Base-by-base conservation (phyloP, 208 protist genomes). In the Leishmania tarentolae region DNA sequence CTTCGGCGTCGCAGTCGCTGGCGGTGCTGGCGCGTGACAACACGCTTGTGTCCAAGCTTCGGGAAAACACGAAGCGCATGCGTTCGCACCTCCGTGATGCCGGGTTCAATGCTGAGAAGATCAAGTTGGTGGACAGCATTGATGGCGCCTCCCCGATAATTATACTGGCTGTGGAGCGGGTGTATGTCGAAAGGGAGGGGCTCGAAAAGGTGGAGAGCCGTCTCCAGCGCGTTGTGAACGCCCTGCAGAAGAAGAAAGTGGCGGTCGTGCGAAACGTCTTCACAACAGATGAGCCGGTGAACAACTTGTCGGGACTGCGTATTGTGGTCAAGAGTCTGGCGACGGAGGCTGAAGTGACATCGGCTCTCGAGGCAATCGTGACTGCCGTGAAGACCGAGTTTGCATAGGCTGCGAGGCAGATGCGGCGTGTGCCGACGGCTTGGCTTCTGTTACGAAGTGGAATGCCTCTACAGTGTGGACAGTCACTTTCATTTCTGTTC, bases 61-160 rank as follows among this genome's bases (percentile, higher is more conserved):
- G 90, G 24, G 24, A 59, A 4, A 88, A 96, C 83, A 80, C 88
- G 13, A 87, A 87, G 74, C 61, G 83, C 35, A 86, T 95, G 66
- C 93, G 93, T 40, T 42, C 44, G 15, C 59, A 83, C 42, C 75
- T 98, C 61, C 88, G 87, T 50, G 71, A 77, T 4, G 89, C 91
- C 7, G 71, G 82, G 21, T 88, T 95, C 76, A 88, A 92, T 57
- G 17, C 75, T 53, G 79, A 83, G 52, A 96, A 96, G 80, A 91
- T 94, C 47, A 56, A 72, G n/a, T 85, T 96, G 50, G 71, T 94
- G 42, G 89, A 92, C 74, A 86, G 86, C 83, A 75, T 79, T 5
- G 88, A 90, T 47, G 91, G 96, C 70, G 88, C 80, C 8, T 97
- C 92, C 8, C 95, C 95, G 7, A 79, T 95, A 76, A 79, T 97